Conservation (phyloP, 169 alveolate genomes). For the Plasmodium knowlesi region DNA sequence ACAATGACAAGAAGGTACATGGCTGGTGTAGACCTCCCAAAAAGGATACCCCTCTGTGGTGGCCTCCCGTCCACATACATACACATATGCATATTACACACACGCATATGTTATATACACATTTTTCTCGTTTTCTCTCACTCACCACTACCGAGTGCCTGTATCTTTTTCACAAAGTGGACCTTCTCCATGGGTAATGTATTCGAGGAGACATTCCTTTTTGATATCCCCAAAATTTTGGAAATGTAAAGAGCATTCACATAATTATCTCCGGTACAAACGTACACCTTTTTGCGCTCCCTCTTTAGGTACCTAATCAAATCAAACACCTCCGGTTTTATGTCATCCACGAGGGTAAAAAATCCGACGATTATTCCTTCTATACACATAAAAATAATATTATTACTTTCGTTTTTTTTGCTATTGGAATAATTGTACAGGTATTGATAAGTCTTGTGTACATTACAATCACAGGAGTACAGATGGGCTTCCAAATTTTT, state of each 20-base stretch:
- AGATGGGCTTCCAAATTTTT: constrained; percentile 35
- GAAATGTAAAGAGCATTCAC: constrained; percentile 66
- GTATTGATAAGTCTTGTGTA: constrained; percentile 68
- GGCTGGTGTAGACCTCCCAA: neutral
- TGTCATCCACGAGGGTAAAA: constrained; percentile 53
- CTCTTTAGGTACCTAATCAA: constrained; percentile 32
- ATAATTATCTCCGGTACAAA: constrained; percentile 73
- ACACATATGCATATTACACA: neutral
- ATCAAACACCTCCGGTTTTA: constrained; percentile 66
- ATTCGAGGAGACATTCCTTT: constrained; percentile 50
- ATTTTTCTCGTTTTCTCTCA: neutral
- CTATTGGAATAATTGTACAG: constrained; percentile 61
- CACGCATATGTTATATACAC: too few relatives aligned
- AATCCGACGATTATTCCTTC: constrained; percentile 71
- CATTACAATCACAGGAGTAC: constrained; percentile 70
- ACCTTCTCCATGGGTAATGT: constrained; percentile 66
- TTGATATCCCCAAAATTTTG: constrained; percentile 56
- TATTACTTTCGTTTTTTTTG: constrained; percentile 68
- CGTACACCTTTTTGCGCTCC: constrained; percentile 45
- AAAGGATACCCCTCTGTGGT: neutral
- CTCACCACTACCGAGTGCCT: constrained; percentile 50
- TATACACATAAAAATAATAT: constrained; percentile 69
- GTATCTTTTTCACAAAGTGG: constrained; percentile 64
- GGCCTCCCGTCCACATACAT: neutral
- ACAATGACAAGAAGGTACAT: neutral